phyloP scores from a whole-genome alignment of 345 rosid species.

The Schrenkiella parvula region DNA sequence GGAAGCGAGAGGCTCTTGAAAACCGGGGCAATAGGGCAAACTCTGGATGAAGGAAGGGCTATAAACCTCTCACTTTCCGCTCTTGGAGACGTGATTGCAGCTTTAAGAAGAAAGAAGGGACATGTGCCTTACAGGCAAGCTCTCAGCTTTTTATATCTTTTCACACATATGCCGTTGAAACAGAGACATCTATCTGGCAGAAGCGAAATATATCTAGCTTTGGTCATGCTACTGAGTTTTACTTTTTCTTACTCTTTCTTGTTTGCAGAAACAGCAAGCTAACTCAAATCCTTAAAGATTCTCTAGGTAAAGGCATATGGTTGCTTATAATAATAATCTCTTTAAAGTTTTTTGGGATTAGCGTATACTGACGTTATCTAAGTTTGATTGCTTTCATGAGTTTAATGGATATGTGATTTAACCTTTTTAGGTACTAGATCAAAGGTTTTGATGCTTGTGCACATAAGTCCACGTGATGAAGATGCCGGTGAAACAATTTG shows the following conservation, averaged over 20 bases:
- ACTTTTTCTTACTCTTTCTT: conserved; percentile 27
- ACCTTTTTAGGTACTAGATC: conserved; percentile 53
- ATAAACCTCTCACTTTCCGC: conserved; percentile 96
- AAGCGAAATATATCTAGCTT: not conserved
- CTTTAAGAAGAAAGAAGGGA: conserved; percentile 73
- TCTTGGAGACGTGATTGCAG: conserved; percentile 89
- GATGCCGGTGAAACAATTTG: conserved; percentile 80
- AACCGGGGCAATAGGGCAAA: conserved; percentile 79
- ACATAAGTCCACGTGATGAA: conserved; percentile 72
- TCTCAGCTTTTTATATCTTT: conserved; percentile 21
- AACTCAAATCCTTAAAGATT: conserved; percentile 95
- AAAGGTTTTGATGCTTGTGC: conserved; percentile 88
- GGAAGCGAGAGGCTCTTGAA: conserved; percentile 89
- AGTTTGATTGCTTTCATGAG: conserved; percentile 10
- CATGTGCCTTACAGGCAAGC: conserved; percentile 94
- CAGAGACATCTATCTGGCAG: conserved; percentile 14
- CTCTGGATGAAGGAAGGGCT: conserved; percentile 83
- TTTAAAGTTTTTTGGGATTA: not conserved
- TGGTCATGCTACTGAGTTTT: conserved; percentile 15
- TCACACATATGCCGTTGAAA: not conserved
- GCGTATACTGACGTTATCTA: not conserved
- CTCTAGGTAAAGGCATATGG: conserved; percentile 53
- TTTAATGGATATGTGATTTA: conserved; percentile 7
- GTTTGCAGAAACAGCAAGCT: conserved; percentile 95
- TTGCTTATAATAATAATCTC: conserved; percentile 22